These are phyloP conservation scores for Apiospora malaysiana DNA, from an alignment of 2,329 filamentous ascomycete genomes.

Conservation along the genomic window DNA sequence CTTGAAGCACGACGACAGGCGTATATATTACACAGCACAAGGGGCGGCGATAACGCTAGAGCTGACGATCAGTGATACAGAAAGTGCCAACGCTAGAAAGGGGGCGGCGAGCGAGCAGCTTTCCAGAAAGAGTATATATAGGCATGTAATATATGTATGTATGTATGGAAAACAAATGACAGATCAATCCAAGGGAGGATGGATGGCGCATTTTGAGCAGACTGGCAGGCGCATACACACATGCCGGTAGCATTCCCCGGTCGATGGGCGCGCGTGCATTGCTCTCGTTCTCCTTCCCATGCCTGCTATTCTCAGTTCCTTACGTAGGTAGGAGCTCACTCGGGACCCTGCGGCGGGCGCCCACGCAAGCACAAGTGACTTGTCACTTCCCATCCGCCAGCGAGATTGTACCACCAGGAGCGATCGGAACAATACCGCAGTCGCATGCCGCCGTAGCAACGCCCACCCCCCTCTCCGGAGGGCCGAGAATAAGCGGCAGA, in stretches of 20 bases:
- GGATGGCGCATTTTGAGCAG: background rate
- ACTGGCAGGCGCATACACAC: background rate
- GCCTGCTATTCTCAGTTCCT: too few relatives aligned
- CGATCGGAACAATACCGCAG: slow-evolving; percentile 2
- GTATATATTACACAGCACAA: background rate
- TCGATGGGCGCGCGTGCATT: background rate
- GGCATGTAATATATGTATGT: too few relatives aligned
- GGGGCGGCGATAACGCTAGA: background rate
- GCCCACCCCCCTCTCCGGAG: background rate
- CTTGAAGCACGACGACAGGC: background rate
- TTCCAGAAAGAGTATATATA: background rate
- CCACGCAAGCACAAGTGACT: background rate
- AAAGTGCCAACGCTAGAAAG: background rate
- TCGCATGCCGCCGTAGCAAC: background rate
- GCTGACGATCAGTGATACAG: background rate
- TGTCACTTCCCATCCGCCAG: background rate
- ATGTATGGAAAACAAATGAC: background rate
- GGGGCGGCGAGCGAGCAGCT: background rate
- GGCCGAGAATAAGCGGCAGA: slow-evolving; percentile 12
- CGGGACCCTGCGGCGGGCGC: slow-evolving; percentile 8
- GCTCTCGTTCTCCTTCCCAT: background rate
- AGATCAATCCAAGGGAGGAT: background rate
- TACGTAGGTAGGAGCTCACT: background rate
- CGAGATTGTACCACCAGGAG: background rate
- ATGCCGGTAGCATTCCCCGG: slow-evolving; percentile 1